Evolutionary conservation across 108 stramenopile species (phyloP).

Genomic region (Cyclotella kingstonii): DNA sequence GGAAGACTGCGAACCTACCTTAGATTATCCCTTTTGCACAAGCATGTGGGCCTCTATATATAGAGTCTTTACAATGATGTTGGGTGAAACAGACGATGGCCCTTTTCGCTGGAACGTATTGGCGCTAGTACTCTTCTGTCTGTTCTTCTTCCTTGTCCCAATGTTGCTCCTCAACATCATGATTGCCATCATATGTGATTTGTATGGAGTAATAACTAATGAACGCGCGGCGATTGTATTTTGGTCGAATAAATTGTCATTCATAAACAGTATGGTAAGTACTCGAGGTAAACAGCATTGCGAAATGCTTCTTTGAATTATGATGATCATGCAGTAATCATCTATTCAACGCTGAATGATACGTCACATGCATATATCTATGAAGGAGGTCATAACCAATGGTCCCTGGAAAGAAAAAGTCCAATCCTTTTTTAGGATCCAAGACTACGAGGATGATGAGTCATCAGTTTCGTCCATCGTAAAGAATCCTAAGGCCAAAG

Average conservation of each 20-base stretch:
- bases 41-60: constrained; percentile 53
- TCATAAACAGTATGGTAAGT: constrained; percentile 66
- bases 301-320: background rate
- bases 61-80: constrained; percentile 83
- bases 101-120: constrained; percentile 47
- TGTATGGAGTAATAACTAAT: constrained; percentile 79
- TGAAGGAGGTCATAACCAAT: constrained; percentile 29
- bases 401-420: constrained; percentile 38
- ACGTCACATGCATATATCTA: background rate
- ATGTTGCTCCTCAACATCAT: constrained; percentile 76
- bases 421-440: constrained; percentile 16
- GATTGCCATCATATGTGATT: constrained; percentile 83
- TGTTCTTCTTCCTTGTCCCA: constrained; percentile 72
- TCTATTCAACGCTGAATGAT: background rate
- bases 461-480: constrained; percentile 3
- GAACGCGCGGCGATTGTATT: constrained; percentile 85
- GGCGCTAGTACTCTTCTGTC: constrained; percentile 62
- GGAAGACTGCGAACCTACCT: constrained; percentile 28
- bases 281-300: too few relatives aligned
- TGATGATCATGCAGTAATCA: background rate
- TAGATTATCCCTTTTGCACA: constrained; percentile 17
- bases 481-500: constrained; percentile 8
- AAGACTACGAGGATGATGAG: constrained; percentile 19
- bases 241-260: constrained; percentile 80
- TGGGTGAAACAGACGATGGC: constrained; percentile 58